Conservation (phyloP, 805 yeast genomes). For the Kazachstania psychrophila region DNA sequence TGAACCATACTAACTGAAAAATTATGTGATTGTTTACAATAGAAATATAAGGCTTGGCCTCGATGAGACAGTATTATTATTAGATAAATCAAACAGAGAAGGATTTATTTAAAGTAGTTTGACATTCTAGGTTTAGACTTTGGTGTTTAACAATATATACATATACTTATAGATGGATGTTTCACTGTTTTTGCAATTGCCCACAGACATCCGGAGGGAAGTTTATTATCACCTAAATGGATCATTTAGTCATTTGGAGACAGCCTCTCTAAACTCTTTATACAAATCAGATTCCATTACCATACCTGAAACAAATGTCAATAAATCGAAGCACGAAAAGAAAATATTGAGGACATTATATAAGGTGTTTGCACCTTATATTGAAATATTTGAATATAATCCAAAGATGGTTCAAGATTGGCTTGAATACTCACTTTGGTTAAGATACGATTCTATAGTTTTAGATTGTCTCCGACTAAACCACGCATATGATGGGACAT, state of each 20-base stretch:
- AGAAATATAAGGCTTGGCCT: too few species aligned
- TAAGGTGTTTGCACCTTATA: constrained; percentile 13
- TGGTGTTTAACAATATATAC: too few species aligned
- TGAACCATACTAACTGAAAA: too few species aligned
- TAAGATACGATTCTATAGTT: constrained; percentile 25
- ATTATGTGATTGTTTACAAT: too few species aligned
- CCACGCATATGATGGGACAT: constrained; percentile 16
- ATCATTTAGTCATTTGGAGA: constrained; percentile 7
- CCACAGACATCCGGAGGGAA: constrained; percentile 18
- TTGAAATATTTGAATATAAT: constrained; percentile 21
- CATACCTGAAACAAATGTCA: neutral
- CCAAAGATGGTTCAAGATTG: constrained; percentile 17
- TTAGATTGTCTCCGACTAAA: constrained; percentile 24
- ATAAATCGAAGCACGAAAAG: constrained; percentile 1
- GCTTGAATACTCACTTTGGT: constrained; percentile 20
- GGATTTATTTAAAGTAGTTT: too few species aligned
- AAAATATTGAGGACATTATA: constrained; percentile 7
- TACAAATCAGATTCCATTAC: constrained; percentile 1
- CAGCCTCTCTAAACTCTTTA: neutral
- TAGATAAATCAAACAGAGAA: too few species aligned
- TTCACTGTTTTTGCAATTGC: constrained; percentile 14
- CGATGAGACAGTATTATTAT: too few species aligned
- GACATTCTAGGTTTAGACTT: too few species aligned
- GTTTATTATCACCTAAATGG: constrained; percentile 22
- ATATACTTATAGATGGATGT: too few species aligned